Evolutionary conservation across 768 basidiomycete genomes (phyloP).

Genomic region (Suillus americanus): DNA sequence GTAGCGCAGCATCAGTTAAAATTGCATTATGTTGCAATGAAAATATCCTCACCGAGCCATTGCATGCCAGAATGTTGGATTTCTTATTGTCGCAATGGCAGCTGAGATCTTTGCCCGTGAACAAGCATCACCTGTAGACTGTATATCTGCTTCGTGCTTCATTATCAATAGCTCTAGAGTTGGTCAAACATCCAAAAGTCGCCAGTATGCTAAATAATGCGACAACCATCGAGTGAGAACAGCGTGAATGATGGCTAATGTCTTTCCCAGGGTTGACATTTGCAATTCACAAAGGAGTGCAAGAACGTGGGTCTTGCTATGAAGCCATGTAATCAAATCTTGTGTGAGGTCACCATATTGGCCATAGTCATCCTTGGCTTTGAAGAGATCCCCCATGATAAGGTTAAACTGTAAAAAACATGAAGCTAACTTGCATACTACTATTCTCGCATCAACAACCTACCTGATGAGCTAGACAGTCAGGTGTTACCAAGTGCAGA

Average conservation of each 20-base stretch:
- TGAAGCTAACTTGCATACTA: no score
- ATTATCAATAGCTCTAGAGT: constrained; percentile 18
- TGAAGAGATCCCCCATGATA: no score
- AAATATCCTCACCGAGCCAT: no score
- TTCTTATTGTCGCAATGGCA: constrained; percentile 33
- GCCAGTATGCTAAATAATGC: constrained; percentile 34
- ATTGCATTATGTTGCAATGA: no score
- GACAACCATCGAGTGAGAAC: constrained; percentile 38
- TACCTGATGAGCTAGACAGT: no score
- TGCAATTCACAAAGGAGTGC: constrained; percentile 28
- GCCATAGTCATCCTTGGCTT: no score
- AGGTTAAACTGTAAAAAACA: no score
- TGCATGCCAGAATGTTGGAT: no score
- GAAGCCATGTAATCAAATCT: constrained; percentile 39
- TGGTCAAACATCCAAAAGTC: constrained; percentile 27
- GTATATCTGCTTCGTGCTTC: constrained; percentile 10
- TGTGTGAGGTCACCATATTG: no score
- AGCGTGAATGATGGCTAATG: constrained; percentile 25
- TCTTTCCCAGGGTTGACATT: constrained; percentile 1
- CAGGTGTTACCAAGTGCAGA: no score
- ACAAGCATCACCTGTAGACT: constrained; percentile 24
- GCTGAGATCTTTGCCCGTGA: constrained; percentile 24
- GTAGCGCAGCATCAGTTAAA: no score
- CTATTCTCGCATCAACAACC: no score
- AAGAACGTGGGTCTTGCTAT: constrained; percentile 34